Evolutionary conservation across 2,329 filamentous ascomycete species (phyloP), one percentile per base, ranked within the genome.

Genomic region (Trichoderma sp.): DNA sequence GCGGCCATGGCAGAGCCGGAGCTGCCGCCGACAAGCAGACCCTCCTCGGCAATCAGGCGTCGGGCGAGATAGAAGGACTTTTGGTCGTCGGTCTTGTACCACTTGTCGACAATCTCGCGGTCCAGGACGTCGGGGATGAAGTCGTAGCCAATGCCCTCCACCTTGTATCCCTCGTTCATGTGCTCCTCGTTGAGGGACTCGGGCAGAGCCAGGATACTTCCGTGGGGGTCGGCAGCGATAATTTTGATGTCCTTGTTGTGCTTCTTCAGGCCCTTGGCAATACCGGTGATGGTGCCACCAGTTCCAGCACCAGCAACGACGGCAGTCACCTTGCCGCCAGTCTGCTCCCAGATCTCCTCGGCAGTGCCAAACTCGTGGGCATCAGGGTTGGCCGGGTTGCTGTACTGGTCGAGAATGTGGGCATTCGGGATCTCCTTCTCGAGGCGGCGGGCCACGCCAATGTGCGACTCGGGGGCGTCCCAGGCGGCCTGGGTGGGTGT

Each of bases 121-220:
- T 96, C 90, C 67, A 99, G 84, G 5, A 99, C 96, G 28, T 98
- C 93, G 7, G 96, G 96, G 70, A 99, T 91, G 79, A 99, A 99
- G 79, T 99, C 96, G 79, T 99, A 99, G 24, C 96, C 96, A 75
- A 99, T 99, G 54, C 96, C 96, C 83, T 99, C 96, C 0, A 99
- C 96, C 83, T 99, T 98, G 84, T 99, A 99, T 1, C 90, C 85
- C 79, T 93, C 89, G 76, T 97, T 95, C 70, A 87, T 86, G 77
- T 90, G 88, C 72, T 92, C 90, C 59, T 92, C 84, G 79, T 99
- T 99, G 73, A 99, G 83, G 6, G 80, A 76, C 73, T 91, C 88
- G 2, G 96, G 96, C 37, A 97, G 76, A 11, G 96, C 96, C 59
- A 99, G 85, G 73, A 98, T 94, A 69, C 93, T 97, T 64, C 96